Conservation (phyloP, 2,329 filamentous ascomycete species). For the Fusarium sp. region DNA sequence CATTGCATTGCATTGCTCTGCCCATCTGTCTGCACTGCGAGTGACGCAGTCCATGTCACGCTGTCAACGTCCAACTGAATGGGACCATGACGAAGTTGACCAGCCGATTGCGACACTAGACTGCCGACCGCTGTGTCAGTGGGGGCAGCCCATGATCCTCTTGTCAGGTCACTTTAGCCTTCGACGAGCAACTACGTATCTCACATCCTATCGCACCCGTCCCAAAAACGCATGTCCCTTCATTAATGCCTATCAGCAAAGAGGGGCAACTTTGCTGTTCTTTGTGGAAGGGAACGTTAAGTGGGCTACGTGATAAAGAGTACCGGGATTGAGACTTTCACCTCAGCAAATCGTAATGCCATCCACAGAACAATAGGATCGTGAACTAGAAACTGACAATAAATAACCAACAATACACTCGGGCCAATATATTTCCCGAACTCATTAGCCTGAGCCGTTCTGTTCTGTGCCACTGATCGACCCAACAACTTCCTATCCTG, state of each 20-base stretch:
- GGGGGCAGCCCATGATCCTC: constrained; percentile 1
- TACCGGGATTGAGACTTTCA: constrained; percentile 21
- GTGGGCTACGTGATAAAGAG: constrained; percentile 43
- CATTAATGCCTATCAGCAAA: constrained; percentile 37
- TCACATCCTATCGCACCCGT: background rate
- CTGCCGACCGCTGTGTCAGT: constrained; percentile 1
- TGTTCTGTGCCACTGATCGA: constrained; percentile 17
- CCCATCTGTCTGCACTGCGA: constrained; percentile 21
- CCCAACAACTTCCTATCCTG: constrained; percentile 14
- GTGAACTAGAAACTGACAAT: background rate
- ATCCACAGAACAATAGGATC: background rate
- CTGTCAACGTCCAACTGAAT: constrained; percentile 14
- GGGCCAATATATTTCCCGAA: constrained; percentile 2
- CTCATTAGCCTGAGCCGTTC: background rate
- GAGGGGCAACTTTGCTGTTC: constrained; percentile 39
- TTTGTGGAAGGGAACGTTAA: constrained; percentile 37
- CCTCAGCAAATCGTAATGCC: constrained; percentile 32
- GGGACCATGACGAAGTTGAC: constrained; percentile 19
- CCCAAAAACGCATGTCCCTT: constrained; percentile 9
- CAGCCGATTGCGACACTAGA: constrained; percentile 17
- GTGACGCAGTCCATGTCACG: constrained; percentile 37
- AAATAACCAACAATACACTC: background rate
- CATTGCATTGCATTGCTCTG: constrained; percentile 22
- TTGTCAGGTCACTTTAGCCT: constrained; percentile 9
- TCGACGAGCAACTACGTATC: constrained; percentile 6